Evolutionary conservation across 2,329 filamentous ascomycete species (phyloP).

Genomic region (Metarhizium brunneum): DNA sequence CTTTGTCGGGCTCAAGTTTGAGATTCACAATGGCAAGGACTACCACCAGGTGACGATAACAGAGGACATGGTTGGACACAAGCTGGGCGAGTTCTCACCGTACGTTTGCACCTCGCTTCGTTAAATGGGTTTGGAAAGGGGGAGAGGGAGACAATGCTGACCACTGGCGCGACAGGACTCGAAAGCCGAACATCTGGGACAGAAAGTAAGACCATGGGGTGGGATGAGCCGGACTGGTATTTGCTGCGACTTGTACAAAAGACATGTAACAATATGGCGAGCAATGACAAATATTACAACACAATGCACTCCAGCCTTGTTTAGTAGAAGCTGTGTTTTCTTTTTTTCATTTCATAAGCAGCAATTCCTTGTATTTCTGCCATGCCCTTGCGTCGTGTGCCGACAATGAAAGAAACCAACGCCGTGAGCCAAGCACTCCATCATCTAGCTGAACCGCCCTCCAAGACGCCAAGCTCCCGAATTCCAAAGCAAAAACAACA

Average conservation of each 20-base stretch:
- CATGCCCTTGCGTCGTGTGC: background rate
- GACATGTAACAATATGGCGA: background rate
- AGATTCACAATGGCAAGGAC: slow-evolving; percentile 84
- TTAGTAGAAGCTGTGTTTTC: background rate
- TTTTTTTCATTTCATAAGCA: background rate
- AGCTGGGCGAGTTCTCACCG: slow-evolving; percentile 86
- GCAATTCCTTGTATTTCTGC: background rate
- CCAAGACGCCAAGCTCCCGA: background rate
- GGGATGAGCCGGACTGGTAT: slow-evolving; percentile 2
- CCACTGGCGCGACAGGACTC: slow-evolving; percentile 31
- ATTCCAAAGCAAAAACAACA: background rate
- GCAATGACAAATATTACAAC: background rate
- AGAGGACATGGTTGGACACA: slow-evolving; percentile 94
- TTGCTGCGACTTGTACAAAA: background rate
- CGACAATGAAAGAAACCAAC: background rate
- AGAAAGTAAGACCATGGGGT: slow-evolving; percentile 20
- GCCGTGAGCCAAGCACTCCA: background rate
- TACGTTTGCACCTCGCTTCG: slow-evolving; percentile 38
- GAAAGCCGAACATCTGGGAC: slow-evolving; percentile 48
- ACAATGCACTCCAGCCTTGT: background rate
- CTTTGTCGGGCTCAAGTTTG: slow-evolving; percentile 83
- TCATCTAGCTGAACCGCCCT: background rate
- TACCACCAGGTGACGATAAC: slow-evolving; percentile 79
- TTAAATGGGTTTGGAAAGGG: no score
- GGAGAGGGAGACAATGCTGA: background rate